Evolutionary conservation across 2,329 filamentous ascomycete genomes (phyloP).

Genomic region (Fusarium caatingaense): DNA sequence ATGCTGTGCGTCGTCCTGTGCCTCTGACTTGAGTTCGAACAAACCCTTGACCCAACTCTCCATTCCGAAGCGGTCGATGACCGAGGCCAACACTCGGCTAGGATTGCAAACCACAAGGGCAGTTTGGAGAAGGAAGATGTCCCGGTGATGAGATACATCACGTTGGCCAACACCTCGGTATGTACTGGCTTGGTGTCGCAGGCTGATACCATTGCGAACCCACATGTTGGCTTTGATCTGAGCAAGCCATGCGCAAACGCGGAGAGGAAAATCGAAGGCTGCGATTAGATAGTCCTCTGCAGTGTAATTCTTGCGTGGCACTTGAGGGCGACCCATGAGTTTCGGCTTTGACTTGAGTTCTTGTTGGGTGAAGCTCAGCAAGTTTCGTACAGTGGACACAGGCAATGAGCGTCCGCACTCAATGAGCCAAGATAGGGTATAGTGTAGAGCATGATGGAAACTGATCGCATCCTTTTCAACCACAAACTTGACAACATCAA

Average conservation of each 20-base stretch:
- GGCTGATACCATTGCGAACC: slow-evolving; percentile 96
- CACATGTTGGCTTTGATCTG: slow-evolving; percentile 99
- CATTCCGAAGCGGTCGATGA: slow-evolving; percentile 92
- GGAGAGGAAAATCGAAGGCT: slow-evolving; percentile 90
- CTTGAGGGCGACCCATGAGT: slow-evolving; percentile 69
- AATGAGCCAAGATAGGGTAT: slow-evolving; percentile 94
- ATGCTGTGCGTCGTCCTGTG: slow-evolving; percentile 87
- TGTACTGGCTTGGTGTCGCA: slow-evolving; percentile 93
- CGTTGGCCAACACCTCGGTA: slow-evolving; percentile 90
- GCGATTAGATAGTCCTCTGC: slow-evolving; percentile 86
- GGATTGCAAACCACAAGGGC: slow-evolving; percentile 89
- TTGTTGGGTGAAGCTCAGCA: slow-evolving; percentile 78
- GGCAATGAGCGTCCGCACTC: slow-evolving; percentile 86
- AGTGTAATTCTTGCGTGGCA: slow-evolving; percentile 67
- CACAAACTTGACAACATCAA: slow-evolving; percentile 83
- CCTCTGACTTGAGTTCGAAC: slow-evolving; percentile 77
- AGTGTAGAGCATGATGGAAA: slow-evolving; percentile 97
- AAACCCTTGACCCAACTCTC: slow-evolving; percentile 86
- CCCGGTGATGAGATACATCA: slow-evolving; percentile 93
- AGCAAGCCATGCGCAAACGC: slow-evolving; percentile 94
- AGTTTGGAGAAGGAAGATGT: slow-evolving; percentile 93
- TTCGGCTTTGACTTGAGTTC: slow-evolving; percentile 75
- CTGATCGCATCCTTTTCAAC: slow-evolving; percentile 93
- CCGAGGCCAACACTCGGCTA: slow-evolving; percentile 84
- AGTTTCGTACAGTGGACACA: slow-evolving; percentile 70